These are phyloP conservation scores for Sphaerulina populicola DNA, from an alignment of 2,329 filamentous ascomycete species.

Conservation along the genomic window DNA sequence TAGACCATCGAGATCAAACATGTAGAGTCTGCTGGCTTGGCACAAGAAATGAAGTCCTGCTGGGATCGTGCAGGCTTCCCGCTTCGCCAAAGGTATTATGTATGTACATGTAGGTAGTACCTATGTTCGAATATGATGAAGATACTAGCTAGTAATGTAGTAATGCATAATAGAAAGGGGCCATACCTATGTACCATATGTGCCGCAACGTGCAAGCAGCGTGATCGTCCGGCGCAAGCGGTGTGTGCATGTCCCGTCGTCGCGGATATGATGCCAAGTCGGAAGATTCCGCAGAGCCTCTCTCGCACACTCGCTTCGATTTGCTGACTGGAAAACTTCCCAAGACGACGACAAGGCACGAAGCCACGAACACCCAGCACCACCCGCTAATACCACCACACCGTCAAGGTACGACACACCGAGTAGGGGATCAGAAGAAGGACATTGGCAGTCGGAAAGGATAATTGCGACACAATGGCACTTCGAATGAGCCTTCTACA, in stretches of 20 bases:
- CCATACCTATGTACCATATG: no score
- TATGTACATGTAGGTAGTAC: no score
- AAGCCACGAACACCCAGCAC: conserved; percentile 16
- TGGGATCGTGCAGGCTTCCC: neutral
- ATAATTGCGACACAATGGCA: conserved; percentile 2
- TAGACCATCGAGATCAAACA: conserved; percentile 23
- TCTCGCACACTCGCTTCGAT: no score
- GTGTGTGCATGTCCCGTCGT: no score
- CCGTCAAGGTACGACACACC: conserved; percentile 24
- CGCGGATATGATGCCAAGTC: no score
- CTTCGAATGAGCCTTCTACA: neutral
- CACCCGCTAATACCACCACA: conserved; percentile 15
- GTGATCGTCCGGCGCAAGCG: no score
- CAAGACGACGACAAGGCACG: conserved; percentile 11
- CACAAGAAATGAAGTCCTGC: neutral
- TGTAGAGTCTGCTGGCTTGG: neutral
- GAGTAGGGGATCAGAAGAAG: conserved; percentile 1
- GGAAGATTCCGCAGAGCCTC: no score
- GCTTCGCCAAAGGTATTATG: neutral
- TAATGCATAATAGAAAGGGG: no score
- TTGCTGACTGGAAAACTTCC: neutral
- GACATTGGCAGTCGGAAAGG: conserved; percentile 3
- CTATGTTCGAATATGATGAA: no score
- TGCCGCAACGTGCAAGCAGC: no score
- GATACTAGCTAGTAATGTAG: no score